Base-by-base conservation (phyloP, 2,329 filamentous ascomycete species). In the Verticillium tricorpus region DNA sequence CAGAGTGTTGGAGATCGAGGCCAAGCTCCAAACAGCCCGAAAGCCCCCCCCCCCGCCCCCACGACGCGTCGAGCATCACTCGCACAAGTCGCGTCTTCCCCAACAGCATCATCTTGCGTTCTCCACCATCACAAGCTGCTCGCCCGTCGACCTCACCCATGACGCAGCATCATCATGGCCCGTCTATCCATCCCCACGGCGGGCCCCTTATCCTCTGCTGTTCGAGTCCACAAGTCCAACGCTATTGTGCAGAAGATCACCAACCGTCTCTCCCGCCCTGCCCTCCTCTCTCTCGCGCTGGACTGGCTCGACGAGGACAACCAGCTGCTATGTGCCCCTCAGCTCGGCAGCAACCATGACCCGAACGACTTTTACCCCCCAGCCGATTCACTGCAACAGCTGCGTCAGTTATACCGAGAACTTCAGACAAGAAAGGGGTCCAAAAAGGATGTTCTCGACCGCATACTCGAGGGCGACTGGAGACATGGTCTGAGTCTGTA, bases 221-320 rank as follows among this genome's bases (percentile, higher is more conserved):
- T 92, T 66, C 87, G 87, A 68, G 82, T 94, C 69, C 83, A 87
- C 62, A 80, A 89, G 9, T 79, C 84, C 62, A 89, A 89, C 70
- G 78, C 84, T 56, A 80, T 86, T 34, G 83, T 92, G 57, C 73
- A 83, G 66, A 92, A 90, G 73, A 81, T 84, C 50, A 81, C 96
- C 57, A 83, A 80, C 63, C 88, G 88, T 60, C 82, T 96, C 19
- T 89, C 91, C 1, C 87, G 92, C 58, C 78, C 87, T 56, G 87
- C 90, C 0, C 83, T 96, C 25, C 77, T 95, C 31, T 85, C 87
- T 0, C 82, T 96, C 9, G 89, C 85, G 0, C 81, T 93, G 25
- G 84, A 89, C 76, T 96, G 92, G 92, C 85, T 96, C 3, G 85
- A 89, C 62, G 85, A 89, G 57, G 79, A 82, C 65, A 88, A 90